Conservation (phyloP, 2,329 filamentous ascomycete genomes). For the Shiraia bambusicola region DNA sequence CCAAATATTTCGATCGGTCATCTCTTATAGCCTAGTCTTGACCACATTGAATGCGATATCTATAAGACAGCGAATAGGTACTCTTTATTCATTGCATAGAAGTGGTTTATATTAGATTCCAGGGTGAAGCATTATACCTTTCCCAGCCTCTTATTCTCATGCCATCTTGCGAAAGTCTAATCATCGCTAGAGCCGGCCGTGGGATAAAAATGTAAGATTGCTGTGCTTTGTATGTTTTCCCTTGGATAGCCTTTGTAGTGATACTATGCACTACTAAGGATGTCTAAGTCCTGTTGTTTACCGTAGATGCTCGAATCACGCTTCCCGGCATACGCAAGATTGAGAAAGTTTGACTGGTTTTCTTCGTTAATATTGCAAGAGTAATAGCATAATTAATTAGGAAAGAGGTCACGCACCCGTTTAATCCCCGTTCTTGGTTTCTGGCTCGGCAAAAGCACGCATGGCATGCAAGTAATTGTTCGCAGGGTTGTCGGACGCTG, state of each 20-base stretch:
- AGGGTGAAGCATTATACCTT: constrained; percentile 47
- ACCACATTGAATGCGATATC: constrained; percentile 43
- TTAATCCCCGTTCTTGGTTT: constrained; percentile 58
- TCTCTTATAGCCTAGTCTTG: constrained; percentile 34
- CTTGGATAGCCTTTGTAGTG: constrained; percentile 41
- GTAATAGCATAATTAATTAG: constrained; percentile 58
- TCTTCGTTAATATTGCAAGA: constrained; percentile 61
- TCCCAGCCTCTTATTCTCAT: constrained; percentile 39
- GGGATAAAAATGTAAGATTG: constrained; percentile 43
- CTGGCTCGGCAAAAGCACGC: constrained; percentile 56
- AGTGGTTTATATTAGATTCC: constrained; percentile 47
- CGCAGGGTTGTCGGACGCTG: constrained; percentile 48
- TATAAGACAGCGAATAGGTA: constrained; percentile 48
- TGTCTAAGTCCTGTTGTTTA: constrained; percentile 42
- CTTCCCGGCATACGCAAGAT: constrained; percentile 54
- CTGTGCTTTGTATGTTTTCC: too few relatives aligned
- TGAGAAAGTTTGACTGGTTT: constrained; percentile 57
- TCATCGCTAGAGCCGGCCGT: constrained; percentile 44
- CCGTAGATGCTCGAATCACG: constrained; percentile 57
- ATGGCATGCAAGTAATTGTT: constrained; percentile 56
- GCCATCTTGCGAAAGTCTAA: constrained; percentile 42
- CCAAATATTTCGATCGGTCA: constrained; percentile 1
- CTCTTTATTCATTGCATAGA: constrained; percentile 45
- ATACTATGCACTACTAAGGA: constrained; percentile 32
- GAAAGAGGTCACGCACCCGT: constrained; percentile 54